Conservation (phyloP, 306 rosid species). For the peach (Prunus persica) region DNA sequence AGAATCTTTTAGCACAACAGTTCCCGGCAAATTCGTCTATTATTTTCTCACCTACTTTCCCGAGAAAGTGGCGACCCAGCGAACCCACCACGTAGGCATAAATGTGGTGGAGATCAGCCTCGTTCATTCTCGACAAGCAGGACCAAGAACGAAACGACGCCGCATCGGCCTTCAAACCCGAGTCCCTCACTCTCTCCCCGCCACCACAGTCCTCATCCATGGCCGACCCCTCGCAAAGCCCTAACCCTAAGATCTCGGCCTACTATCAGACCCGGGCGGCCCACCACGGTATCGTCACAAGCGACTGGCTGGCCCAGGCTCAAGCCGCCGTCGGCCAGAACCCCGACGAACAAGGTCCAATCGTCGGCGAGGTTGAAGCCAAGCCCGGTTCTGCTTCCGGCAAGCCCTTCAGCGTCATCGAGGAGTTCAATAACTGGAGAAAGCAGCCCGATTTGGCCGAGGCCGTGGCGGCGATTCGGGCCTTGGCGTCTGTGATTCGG, state of each 20-base stretch:
- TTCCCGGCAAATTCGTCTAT: neutral
- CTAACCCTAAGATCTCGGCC: conserved; percentile 51
- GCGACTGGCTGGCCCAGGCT: conserved; percentile 90
- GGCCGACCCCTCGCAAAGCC: conserved; percentile 45
- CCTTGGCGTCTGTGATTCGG: conserved; percentile 79
- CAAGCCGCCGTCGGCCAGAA: conserved; percentile 60
- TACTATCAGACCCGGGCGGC: conserved; percentile 72
- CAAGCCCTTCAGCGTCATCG: conserved; percentile 67
- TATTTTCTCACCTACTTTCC: neutral
- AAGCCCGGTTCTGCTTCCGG: conserved; percentile 15
- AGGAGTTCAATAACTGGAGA: conserved; percentile 84
- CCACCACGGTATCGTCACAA: conserved; percentile 76
- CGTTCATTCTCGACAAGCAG: conserved; percentile 56
- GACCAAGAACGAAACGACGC: conserved; percentile 24
- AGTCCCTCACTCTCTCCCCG: conserved; percentile 31
- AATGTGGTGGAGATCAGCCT: conserved; percentile 88
- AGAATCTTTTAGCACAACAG: neutral
- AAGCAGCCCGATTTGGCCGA: conserved; percentile 93
- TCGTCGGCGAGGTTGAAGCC: conserved; percentile 2
- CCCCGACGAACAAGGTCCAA: conserved; percentile 16
- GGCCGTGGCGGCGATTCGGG: conserved; percentile 95
- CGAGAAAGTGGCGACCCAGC: neutral
- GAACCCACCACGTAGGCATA: neutral
- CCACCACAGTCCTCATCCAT: conserved; percentile 28
- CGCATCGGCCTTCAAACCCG: conserved; percentile 28